Evolutionary conservation across 768 basidiomycete species (phyloP), one percentile per base, ranked within the genome.

Genomic region (Lepiota brunneoincarnata): DNA sequence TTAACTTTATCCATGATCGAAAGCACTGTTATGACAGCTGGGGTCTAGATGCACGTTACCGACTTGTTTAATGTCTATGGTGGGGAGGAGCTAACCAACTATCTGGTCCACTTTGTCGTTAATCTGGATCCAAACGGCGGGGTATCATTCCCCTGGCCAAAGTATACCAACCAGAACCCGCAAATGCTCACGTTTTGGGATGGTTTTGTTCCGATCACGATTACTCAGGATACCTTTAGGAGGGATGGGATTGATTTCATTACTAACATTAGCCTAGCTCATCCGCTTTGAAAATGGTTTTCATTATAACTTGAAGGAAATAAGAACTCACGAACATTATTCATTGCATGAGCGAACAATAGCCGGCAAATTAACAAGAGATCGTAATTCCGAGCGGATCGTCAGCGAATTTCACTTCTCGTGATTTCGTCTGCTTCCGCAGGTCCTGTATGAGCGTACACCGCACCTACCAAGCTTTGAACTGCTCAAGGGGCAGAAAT

Each of bases 221-320:
- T 79, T 36, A 73, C 71, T 4, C 62, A 69, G 42, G 78, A 82
- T 57, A 79, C 72, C 9, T 79, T 68, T 63, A 68, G 80, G 40
- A 53, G 59, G 21, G 69, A 69, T 1, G 72, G 65, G 36, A 76
- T 79, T 39, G 52, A 63, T 17, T 72, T 63, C 48, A 37, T 77
- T 49, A 73, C 63, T 39, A 63, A 66, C 38, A 18, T 72, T 14
- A 67, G 68, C 31, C 59, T 74, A 41, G 64, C 65, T 34, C 61
- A 70, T 53, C 70, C 70, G 7, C 51, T 63, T 20, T 52, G 42
- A 44, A 31, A 4, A 31, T 31, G 31, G n/a, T n/a, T n/a, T n/a
- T n/a, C 3, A 15, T 18, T 41, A 2, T 41, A 31, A 26, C 24
- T 15, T 23, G 15, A 21, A 56, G 40, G 44, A 44, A 50, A 7